Percentiles rank a stretch among this genome's conserved stretches.
phyloP scores from a whole-genome alignment of 371 early-diverging fungal species.

The Saksenaea oblongispora region DNA sequence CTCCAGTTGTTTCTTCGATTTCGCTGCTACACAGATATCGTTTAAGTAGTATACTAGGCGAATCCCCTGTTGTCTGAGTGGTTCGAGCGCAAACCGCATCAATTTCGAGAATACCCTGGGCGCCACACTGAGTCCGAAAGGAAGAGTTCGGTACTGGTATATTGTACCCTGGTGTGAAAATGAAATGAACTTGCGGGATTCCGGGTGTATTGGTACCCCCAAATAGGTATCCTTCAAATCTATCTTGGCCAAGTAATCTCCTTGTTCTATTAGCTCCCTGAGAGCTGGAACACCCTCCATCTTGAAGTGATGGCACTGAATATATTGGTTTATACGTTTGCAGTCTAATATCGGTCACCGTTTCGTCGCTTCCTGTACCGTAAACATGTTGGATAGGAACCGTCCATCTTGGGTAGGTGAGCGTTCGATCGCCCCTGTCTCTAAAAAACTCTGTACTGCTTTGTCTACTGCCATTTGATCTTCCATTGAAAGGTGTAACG shows the following conservation, averaged over 20 bases:
- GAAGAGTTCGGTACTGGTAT: background rate
- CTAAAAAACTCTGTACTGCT: conserved; percentile 1
- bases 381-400: conserved; percentile 9
- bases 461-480: background rate
- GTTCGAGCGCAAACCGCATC: conserved; percentile 9
- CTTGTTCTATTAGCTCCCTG: conserved; percentile 8
- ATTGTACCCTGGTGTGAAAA: background rate
- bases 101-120: background rate
- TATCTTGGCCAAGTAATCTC: conserved; percentile 8
- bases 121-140: too few species aligned
- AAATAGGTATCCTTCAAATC: conserved; percentile 12
- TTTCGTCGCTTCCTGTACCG: conserved; percentile 9
- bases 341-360: conserved; percentile 8
- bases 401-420: background rate
- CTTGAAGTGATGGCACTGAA: background rate
- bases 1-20: background rate
- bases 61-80: conserved; percentile 2
- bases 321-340: background rate
- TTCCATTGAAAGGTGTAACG: background rate
- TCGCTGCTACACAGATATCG: conserved; percentile 16
- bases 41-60: conserved; percentile 14
- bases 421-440: background rate
- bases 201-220: conserved; percentile 11
- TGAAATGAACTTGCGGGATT: background rate
- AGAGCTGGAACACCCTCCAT: conserved; percentile 14